These are phyloP conservation scores for Ustilago nuda DNA, from an alignment of 1,284 basidiomycete genomes.

Conservation along the genomic window DNA sequence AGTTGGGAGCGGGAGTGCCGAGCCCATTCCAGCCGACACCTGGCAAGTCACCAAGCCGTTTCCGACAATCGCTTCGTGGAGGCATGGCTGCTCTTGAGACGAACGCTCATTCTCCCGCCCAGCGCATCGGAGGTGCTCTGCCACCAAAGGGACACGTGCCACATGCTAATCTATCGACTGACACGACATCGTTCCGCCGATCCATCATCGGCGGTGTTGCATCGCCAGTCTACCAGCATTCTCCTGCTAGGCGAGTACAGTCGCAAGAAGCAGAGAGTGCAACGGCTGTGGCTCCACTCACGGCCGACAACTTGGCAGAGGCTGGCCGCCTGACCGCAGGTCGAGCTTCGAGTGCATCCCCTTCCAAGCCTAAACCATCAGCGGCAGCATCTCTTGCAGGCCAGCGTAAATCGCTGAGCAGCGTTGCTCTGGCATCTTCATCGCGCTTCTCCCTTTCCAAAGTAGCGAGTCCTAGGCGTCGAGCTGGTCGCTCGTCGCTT, in stretches of 20 bases:
- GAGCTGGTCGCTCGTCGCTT: constrained; percentile 47
- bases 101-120: constrained; percentile 34
- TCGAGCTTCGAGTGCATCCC: constrained; percentile 36
- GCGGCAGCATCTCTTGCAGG: constrained; percentile 15
- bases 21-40: constrained; percentile 46
- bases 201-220: constrained; percentile 60
- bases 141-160: constrained; percentile 26
- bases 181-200: constrained; percentile 52
- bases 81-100: constrained; percentile 44
- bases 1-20: constrained; percentile 29
- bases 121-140: constrained; percentile 32
- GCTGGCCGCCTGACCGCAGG: constrained; percentile 28
- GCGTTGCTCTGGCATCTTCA: constrained; percentile 21
- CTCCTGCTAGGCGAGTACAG: constrained; percentile 51
- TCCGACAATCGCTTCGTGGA: constrained; percentile 50
- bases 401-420: constrained; percentile 43
- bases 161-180: constrained; percentile 13
- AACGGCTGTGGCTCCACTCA: constrained; percentile 29
- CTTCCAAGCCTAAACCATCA: constrained; percentile 24
- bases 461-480: constrained; percentile 31
- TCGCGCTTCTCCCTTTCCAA: constrained; percentile 37
- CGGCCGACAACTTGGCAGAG: constrained; percentile 36
- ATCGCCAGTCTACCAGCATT: constrained; percentile 53
- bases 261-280: constrained; percentile 17
- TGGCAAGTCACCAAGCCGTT: constrained; percentile 41